phyloP scores from a whole-genome alignment of 2,329 filamentous ascomycete species.

The Aspergillus candidus region DNA sequence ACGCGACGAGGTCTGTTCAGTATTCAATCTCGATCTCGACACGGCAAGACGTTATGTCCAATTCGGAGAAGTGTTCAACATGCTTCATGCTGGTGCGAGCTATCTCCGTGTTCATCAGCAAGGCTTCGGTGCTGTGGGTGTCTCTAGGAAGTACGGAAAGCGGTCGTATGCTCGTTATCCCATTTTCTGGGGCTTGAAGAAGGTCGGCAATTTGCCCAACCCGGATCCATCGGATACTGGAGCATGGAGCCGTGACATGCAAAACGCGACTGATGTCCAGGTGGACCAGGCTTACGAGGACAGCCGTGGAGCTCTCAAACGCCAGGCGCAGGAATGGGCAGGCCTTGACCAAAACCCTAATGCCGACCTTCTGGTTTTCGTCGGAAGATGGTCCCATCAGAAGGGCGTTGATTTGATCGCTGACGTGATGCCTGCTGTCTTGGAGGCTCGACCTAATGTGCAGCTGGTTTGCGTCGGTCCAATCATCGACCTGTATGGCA shows the following conservation, averaged over 20 bases:
- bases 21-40: conserved; percentile 56
- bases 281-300: conserved; percentile 53
- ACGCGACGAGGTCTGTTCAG: conserved; percentile 56
- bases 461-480: conserved; percentile 61
- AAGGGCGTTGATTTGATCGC: conserved; percentile 65
- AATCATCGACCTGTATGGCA: conserved; percentile 62
- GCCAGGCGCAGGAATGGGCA: conserved; percentile 63
- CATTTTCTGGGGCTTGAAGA: conserved; percentile 62
- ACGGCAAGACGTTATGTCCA: conserved; percentile 58
- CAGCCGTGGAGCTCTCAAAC: conserved; percentile 48
- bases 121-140: conserved; percentile 62
- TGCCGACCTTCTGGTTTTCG: conserved; percentile 62
- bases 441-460: conserved; percentile 54
- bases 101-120: conserved; percentile 62
- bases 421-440: conserved; percentile 58
- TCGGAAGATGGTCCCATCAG: conserved; percentile 63
- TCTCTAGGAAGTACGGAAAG: conserved; percentile 63
- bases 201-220: conserved; percentile 58
- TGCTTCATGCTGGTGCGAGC: conserved; percentile 60
- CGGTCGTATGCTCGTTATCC: conserved; percentile 61
- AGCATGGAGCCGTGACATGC: conserved; percentile 52
- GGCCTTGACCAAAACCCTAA: conserved; percentile 55
- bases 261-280: conserved; percentile 43
- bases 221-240: conserved; percentile 60
- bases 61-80: conserved; percentile 63